Conservation (phyloP, 345 rosid genomes). For the Zanthoxylum bungeanum region DNA sequence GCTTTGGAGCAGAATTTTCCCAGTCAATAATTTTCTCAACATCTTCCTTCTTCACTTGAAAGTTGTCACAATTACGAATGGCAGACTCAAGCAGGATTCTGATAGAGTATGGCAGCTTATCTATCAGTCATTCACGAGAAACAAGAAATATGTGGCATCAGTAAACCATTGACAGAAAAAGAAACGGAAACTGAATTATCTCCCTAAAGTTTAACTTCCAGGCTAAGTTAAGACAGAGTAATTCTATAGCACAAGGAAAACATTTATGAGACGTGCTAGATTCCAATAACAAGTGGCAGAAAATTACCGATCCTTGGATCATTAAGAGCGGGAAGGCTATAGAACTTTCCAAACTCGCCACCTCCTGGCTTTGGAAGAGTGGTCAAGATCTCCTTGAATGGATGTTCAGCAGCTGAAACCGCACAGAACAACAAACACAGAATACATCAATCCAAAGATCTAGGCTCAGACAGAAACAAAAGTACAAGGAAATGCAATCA, state of each 20-base stretch:
- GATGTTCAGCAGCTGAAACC: slow-evolving; percentile 81
- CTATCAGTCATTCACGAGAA: slow-evolving; percentile 37
- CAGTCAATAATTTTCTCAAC: slow-evolving; percentile 96
- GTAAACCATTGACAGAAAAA: not conserved
- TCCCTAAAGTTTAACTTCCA: not conserved
- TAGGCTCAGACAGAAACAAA: not conserved
- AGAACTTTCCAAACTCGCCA: slow-evolving; percentile 92
- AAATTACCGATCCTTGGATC: slow-evolving; percentile 90
- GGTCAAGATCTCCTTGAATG: slow-evolving; percentile 73
- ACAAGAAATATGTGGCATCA: not conserved
- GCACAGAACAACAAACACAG: not conserved
- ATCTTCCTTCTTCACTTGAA: slow-evolving; percentile 88
- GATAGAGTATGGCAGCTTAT: slow-evolving; percentile 86
- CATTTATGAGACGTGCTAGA: not conserved
- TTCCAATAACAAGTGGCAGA: not conserved
- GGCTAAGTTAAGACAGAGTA: not conserved
- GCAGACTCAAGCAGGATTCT: slow-evolving; percentile 97
- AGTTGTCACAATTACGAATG: slow-evolving; percentile 92
- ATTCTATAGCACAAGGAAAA: not conserved
- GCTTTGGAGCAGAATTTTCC: slow-evolving; percentile 87
- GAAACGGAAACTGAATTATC: not conserved
- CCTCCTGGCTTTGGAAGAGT: slow-evolving; percentile 92
- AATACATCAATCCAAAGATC: not conserved
- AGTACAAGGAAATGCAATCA: not conserved
- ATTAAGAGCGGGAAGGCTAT: slow-evolving; percentile 86